phyloP scores from a whole-genome alignment of 2,329 filamentous ascomycete genomes.

The Trichoderma afroharzianum region DNA sequence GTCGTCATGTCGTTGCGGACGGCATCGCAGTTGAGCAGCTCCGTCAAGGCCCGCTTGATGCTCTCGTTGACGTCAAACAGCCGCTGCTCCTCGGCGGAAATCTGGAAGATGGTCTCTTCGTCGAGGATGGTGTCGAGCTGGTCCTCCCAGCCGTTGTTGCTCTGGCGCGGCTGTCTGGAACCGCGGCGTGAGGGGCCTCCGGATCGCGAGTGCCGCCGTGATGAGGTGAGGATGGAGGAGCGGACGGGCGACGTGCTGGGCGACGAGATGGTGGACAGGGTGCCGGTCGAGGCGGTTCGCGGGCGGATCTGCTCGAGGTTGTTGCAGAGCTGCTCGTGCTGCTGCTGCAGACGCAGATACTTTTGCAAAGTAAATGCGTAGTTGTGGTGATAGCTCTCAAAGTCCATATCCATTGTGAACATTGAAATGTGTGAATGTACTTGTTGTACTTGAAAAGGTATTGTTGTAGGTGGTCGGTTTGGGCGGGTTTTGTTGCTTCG shows the following conservation, averaged over 20 bases:
- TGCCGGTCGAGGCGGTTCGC: slow-evolving; percentile 32
- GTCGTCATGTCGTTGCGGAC: slow-evolving; percentile 50
- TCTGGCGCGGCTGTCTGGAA: slow-evolving; percentile 30
- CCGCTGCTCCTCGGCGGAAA: slow-evolving; percentile 51
- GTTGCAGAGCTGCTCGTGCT: slow-evolving; percentile 50
- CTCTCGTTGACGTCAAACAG: slow-evolving; percentile 56
- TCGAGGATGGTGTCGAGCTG: slow-evolving; percentile 42
- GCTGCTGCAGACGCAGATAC: slow-evolving; percentile 51
- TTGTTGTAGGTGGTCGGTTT: background rate
- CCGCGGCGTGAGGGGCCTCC: slow-evolving; percentile 11
- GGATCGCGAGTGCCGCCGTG: slow-evolving; percentile 32
- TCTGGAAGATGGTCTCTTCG: slow-evolving; percentile 45
- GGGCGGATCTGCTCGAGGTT: slow-evolving; percentile 51
- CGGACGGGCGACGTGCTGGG: slow-evolving; percentile 59
- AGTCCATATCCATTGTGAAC: slow-evolving; percentile 34
- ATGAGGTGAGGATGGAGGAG: slow-evolving; percentile 34
- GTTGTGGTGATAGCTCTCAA: slow-evolving; percentile 29
- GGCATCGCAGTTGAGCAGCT: slow-evolving; percentile 57
- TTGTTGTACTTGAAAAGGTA: background rate
- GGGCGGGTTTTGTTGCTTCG: slow-evolving; percentile 15
- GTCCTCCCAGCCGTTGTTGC: slow-evolving; percentile 31
- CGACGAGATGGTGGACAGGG: slow-evolving; percentile 42
- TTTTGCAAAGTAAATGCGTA: slow-evolving; percentile 50
- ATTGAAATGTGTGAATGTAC: background rate
- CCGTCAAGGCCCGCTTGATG: slow-evolving; percentile 59